These are phyloP conservation scores for Phaeosphaeriaceae sp. DNA, from an alignment of 2,329 filamentous ascomycete species.

Conservation along the genomic window DNA sequence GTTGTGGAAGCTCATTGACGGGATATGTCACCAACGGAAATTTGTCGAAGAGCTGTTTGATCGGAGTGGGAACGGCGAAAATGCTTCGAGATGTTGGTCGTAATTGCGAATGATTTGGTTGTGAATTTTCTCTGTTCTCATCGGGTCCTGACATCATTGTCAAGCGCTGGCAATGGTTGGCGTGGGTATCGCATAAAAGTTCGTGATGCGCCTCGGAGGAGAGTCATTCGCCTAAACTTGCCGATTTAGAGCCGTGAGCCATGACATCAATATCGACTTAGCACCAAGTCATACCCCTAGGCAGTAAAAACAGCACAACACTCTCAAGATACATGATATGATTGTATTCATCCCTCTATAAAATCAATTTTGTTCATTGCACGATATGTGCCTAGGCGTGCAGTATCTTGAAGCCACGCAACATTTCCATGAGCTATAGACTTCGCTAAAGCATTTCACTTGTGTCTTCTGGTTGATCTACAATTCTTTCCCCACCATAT, in stretches of 20 bases:
- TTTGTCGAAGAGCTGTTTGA: constrained; percentile 82
- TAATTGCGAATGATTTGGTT: constrained; percentile 7
- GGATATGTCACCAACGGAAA: constrained; percentile 82
- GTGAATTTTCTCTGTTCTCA: constrained; percentile 9
- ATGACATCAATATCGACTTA: background rate
- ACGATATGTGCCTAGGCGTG: no score
- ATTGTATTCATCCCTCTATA: no score
- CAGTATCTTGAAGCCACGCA: no score
- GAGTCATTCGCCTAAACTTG: constrained; percentile 35
- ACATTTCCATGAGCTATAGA: no score
- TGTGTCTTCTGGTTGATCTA: no score
- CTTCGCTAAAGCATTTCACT: no score
- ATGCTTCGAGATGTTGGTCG: constrained; percentile 30
- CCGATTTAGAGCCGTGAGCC: constrained; percentile 7
- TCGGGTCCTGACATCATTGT: constrained; percentile 29
- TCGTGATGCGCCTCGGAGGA: constrained; percentile 28
- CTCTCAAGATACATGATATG: background rate
- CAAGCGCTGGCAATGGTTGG: constrained; percentile 13
- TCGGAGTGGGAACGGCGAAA: constrained; percentile 69
- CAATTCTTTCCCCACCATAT: no score
- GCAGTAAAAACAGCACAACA: background rate
- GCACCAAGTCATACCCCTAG: no score
- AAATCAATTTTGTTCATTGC: background rate
- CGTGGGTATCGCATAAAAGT: constrained; percentile 27
- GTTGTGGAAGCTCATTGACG: constrained; percentile 74